These are phyloP conservation scores for Fraxinus anomala DNA, from an alignment of 257 asterid species.

Conservation along the genomic window DNA sequence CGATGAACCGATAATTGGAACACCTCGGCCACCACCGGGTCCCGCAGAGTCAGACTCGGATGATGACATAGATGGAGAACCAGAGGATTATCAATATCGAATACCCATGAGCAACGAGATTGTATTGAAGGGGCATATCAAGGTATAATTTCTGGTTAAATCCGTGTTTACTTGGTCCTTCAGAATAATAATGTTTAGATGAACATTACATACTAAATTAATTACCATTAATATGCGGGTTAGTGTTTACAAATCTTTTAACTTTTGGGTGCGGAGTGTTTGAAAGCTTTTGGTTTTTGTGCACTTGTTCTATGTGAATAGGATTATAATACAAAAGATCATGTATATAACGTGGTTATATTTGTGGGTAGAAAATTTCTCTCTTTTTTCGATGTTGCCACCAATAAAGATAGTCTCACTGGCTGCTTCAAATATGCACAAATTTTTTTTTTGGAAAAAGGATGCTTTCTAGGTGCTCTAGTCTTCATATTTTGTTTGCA, in stretches of 20 bases:
- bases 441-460: too few species aligned
- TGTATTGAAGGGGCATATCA: conserved; percentile 86
- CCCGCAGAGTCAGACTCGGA: conserved; percentile 55
- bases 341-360: background rate
- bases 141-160: conserved; percentile 44
- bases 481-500: too few species aligned
- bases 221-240: background rate
- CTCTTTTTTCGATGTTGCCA: background rate
- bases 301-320: background rate
- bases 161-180: background rate
- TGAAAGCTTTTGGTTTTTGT: conserved; percentile 12
- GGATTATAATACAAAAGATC: background rate
- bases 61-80: conserved; percentile 57
- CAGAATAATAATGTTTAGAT: background rate
- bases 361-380: background rate
- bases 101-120: conserved; percentile 94
- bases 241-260: background rate
- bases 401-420: background rate
- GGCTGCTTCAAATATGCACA: too few species aligned
- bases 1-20: conserved; percentile 44
- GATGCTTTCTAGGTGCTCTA: too few species aligned
- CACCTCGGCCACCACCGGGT: conserved; percentile 56
- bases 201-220: background rate
- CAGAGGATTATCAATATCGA: conserved; percentile 51
- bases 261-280: background rate